Conservation (phyloP, 306 rosid species). For the Cucumis sativus region DNA sequence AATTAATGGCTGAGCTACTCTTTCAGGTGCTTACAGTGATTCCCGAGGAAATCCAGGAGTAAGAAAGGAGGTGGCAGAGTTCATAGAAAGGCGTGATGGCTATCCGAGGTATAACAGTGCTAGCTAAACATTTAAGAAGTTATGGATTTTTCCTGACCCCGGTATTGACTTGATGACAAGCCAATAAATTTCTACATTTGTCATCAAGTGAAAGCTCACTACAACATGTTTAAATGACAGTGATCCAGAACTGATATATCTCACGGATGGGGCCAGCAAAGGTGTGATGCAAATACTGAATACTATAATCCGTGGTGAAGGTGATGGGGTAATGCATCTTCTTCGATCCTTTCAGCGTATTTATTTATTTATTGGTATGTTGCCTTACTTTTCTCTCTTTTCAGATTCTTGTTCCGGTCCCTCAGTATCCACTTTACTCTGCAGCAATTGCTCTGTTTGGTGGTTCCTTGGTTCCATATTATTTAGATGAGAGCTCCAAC, state of each 20-base stretch:
- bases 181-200: background rate
- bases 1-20: background rate
- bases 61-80: slow-evolving; percentile 91
- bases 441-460: slow-evolving; percentile 83
- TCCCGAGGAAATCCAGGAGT: slow-evolving; percentile 90
- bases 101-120: slow-evolving; percentile 63
- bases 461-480: slow-evolving; percentile 93
- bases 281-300: slow-evolving; percentile 96
- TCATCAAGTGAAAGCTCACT: background rate
- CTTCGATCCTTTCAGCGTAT: background rate
- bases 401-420: slow-evolving; percentile 96
- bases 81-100: slow-evolving; percentile 86
- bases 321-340: slow-evolving; percentile 73
- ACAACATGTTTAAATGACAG: slow-evolving; percentile 38
- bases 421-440: slow-evolving; percentile 96
- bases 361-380: slow-evolving; percentile 2
- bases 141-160: background rate
- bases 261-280: slow-evolving; percentile 98
- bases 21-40: slow-evolving; percentile 92
- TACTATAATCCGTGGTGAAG: slow-evolving; percentile 61
- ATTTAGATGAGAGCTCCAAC: slow-evolving; percentile 86
- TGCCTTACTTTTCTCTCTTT: slow-evolving; percentile 5
- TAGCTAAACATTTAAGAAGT: background rate
- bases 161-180: background rate
- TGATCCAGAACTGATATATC: slow-evolving; percentile 87